Evolutionary conservation across 441 rosid species (phyloP).

Genomic region (Biscutella laevigata): DNA sequence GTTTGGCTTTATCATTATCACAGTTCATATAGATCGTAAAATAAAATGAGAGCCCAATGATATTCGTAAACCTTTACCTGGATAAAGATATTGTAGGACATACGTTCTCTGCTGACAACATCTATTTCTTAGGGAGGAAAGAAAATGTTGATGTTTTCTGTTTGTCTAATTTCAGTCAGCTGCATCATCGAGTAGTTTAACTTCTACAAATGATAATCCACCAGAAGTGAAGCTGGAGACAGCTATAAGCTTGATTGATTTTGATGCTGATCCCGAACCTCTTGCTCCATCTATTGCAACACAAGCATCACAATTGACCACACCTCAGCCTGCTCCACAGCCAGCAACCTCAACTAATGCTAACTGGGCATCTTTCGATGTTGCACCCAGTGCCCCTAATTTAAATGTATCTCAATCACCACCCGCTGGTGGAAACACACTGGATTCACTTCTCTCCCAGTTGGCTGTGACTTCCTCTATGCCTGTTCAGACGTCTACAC

Average conservation of each 20-base stretch:
- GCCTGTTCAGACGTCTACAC: slow-evolving; percentile 40
- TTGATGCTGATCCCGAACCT: slow-evolving; percentile 81
- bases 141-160: slow-evolving; percentile 18
- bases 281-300: slow-evolving; percentile 33
- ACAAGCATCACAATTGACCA: slow-evolving; percentile 35
- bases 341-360: slow-evolving; percentile 36
- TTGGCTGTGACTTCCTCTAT: slow-evolving; percentile 48
- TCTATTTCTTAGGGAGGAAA: neutral
- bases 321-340: slow-evolving; percentile 35
- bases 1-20: slow-evolving; percentile 27
- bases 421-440: slow-evolving; percentile 39
- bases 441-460: slow-evolving; percentile 81
- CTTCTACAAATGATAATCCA: slow-evolving; percentile 45
- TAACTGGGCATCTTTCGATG: slow-evolving; percentile 93
- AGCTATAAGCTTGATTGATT: slow-evolving; percentile 79
- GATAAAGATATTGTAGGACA: neutral
- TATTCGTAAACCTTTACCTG: neutral
- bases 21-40: neutral
- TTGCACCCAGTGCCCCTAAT: slow-evolving; percentile 30
- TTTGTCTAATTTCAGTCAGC: slow-evolving; percentile 50
- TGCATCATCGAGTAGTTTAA: slow-evolving; percentile 62
- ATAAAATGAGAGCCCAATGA: neutral
- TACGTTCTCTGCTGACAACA: neutral
- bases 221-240: slow-evolving; percentile 58
- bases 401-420: slow-evolving; percentile 48